Evolutionary conservation across 805 yeast species (phyloP).

Genomic region (Millerozyma acaciae): DNA sequence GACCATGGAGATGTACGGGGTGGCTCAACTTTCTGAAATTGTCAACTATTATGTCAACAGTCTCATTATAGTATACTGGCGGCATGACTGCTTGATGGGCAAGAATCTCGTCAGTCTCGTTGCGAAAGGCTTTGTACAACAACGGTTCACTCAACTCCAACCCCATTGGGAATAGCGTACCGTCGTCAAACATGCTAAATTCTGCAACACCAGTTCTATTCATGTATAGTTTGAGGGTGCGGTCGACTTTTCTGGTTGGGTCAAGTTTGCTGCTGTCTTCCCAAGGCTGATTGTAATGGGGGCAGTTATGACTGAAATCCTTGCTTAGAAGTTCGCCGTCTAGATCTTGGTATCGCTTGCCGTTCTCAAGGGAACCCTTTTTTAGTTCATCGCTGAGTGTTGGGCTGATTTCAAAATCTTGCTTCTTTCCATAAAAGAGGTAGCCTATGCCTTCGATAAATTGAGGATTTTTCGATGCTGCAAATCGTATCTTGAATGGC

Average conservation of each 20-base stretch:
- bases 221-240: constrained; percentile 23
- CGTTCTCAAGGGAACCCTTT: no score
- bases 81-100: not conserved
- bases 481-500: constrained; percentile 24
- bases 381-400: no score
- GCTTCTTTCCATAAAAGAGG: constrained; percentile 17
- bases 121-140: constrained; percentile 2
- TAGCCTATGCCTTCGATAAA: constrained; percentile 23
- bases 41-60: constrained; percentile 28
- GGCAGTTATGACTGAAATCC: constrained; percentile 9
- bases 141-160: constrained; percentile 25
- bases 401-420: constrained; percentile 1
- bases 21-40: constrained; percentile 26
- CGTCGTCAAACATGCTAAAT: constrained; percentile 23
- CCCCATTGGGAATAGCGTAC: constrained; percentile 12
- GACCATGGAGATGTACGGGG: constrained; percentile 36
- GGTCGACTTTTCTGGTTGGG: constrained; percentile 17
- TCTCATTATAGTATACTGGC: constrained; percentile 20
- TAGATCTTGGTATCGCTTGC: constrained; percentile 16
- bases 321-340: constrained; percentile 17
- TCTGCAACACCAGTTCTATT: constrained; percentile 26
- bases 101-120: not conserved
- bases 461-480: constrained; percentile 26
- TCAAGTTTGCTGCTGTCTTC: constrained; percentile 10
- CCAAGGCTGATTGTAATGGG: constrained; percentile 16